Conservation (phyloP, 2,329 filamentous ascomycete species). For the Davidsoniella neocaledoniae region DNA sequence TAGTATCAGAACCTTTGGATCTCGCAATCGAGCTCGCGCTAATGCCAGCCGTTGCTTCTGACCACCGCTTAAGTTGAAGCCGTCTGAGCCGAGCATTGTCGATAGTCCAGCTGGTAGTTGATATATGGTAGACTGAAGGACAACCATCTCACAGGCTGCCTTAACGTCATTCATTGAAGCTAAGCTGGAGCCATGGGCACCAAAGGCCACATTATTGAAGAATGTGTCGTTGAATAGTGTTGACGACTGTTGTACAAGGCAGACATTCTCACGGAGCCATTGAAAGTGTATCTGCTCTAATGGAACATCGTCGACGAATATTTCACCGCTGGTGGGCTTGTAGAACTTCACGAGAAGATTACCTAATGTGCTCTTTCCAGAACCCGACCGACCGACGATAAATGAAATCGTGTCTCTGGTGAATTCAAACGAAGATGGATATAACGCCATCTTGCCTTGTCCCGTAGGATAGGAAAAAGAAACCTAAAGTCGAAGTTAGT, state of each 20-base stretch:
- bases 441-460: too few species aligned
- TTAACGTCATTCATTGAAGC: conserved; percentile 36
- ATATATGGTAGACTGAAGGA: conserved; percentile 50
- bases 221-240: conserved; percentile 70
- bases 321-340: conserved; percentile 42
- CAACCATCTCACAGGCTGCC: conserved; percentile 46
- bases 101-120: conserved; percentile 53
- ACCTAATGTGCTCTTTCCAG: conserved; percentile 52
- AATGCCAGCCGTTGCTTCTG: conserved; percentile 71
- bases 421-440: too few species aligned
- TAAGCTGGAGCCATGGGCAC: conserved; percentile 30
- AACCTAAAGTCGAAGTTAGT: too few species aligned
- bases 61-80: conserved; percentile 67
- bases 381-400: conserved; percentile 39
- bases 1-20: conserved; percentile 59
- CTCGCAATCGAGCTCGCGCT: conserved; percentile 58
- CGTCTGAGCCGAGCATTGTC: conserved; percentile 47
- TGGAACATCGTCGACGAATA: conserved; percentile 49
- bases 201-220: conserved; percentile 61
- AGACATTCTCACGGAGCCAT: conserved; percentile 67
- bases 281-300: conserved; percentile 43
- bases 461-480: too few species aligned
- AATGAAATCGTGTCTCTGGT: too few species aligned
- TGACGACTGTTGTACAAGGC: conserved; percentile 61
- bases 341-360: conserved; percentile 71